Conservation (phyloP, 305 asterid genomes). For the Plantago coronopus region DNA sequence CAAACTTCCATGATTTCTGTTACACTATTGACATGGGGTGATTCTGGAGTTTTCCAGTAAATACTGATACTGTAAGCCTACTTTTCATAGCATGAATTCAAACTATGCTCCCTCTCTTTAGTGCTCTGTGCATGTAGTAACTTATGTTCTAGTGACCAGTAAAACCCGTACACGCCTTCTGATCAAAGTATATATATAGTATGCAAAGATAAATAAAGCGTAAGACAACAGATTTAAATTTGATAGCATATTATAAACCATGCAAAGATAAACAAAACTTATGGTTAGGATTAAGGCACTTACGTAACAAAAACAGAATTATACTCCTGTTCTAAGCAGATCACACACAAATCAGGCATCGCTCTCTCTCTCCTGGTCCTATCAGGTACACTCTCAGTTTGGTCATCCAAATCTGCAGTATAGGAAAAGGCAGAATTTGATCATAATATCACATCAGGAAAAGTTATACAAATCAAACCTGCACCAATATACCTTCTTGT, state of each 20-base stretch:
- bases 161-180: no score
- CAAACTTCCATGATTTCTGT: no score
- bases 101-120: no score
- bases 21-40: no score
- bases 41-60: no score
- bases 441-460: conserved; percentile 5
- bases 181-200: no score
- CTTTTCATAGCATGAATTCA: no score
- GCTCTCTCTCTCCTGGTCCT: conserved; percentile 43
- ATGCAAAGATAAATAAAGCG: not conserved
- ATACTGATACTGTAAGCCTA: no score
- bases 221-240: not conserved
- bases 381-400: conserved; percentile 54
- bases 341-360: conserved; percentile 89
- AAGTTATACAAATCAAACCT: conserved; percentile 8
- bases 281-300: conserved; percentile 32
- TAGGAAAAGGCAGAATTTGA: conserved; percentile 20
- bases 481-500: conserved; percentile 50
- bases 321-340: conserved; percentile 93
- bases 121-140: no score
- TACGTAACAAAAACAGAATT: conserved; percentile 97
- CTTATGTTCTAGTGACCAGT: no score
- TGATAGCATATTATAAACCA: not conserved
- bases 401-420: conserved; percentile 45
- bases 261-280: conserved; percentile 13